Base-by-base conservation (phyloP, 257 asterid genomes). In the Handroanthus guayacan region DNA sequence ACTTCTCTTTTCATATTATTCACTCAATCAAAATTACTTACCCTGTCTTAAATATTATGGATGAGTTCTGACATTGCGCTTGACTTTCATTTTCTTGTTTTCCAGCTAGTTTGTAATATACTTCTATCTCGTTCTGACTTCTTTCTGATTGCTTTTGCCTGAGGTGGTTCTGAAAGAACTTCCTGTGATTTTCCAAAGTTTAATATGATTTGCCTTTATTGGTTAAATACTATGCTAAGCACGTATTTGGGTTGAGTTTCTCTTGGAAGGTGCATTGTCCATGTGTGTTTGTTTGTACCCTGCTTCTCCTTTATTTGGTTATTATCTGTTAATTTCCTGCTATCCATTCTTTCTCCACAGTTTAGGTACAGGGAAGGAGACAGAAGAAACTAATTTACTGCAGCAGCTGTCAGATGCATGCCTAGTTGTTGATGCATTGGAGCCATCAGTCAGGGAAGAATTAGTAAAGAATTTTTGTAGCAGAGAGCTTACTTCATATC, bases 361-460 rank as follows among this genome's bases (percentile, higher is more conserved):
- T 85, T 82, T 89, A 80, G 94, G 94, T 67, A 83, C 90, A 48
- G 92, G 92, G 69, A 89, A 86, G 82, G 94, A 89, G 86, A 78
- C 84, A 0, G 94, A 89, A 69, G 92, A 87, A 61, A 81, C 79
- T 80, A 84, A 82, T 81, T 81, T 84, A 78, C 86, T 89, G 57
- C 92, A 87, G 85, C 94, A 85, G 80, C 78, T 89, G 71, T 87
- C 94, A 75, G 92, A 89, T 67, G 92, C 94, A 61, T 87, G 92
- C 83, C 84, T 87, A 83, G 92, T 89, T 61, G 94, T 89, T 63
- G 94, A 89, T 84, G 89, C 94, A 74, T 79, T 89, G 77, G 94
- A 89, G 81, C 92, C 94, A 79, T 89, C 94, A 41, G 94, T 87
- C 44, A 84, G 89, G 79, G 94, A 89, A 77, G 92, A 89, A 69